Conservation (phyloP, 2,329 filamentous ascomycete species). For the Apiospora rasikravindrae region DNA sequence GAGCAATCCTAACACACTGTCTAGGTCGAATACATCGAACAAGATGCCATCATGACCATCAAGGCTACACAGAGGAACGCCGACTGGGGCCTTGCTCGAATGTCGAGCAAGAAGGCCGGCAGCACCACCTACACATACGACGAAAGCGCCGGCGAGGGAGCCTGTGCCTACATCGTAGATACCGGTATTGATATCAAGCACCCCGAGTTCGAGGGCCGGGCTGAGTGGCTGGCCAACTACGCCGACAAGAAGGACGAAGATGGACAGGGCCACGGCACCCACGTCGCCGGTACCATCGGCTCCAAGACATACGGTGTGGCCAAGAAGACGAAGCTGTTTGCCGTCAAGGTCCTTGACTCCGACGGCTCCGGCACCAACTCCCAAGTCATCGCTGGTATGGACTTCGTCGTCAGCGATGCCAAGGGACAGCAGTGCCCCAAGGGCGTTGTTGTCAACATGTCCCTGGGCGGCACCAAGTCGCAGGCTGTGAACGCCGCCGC, state of each 20-base stretch:
- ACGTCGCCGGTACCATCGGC: conserved; percentile 51
- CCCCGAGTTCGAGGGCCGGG: conserved; percentile 49
- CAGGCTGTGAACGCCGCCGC: conserved; percentile 57
- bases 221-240: conserved; percentile 40
- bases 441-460: conserved; percentile 61
- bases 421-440: conserved; percentile 43
- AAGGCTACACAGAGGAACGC: conserved; percentile 42
- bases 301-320: conserved; percentile 51
- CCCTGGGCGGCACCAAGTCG: conserved; percentile 56
- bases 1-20: conserved; percentile 14
- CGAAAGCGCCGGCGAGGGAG: conserved; percentile 44
- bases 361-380: conserved; percentile 46
- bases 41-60: conserved; percentile 39
- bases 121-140: conserved; percentile 49
- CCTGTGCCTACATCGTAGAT: conserved; percentile 60
- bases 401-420: conserved; percentile 46
- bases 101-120: conserved; percentile 47
- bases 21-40: conserved; percentile 43
- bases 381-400: conserved; percentile 50
- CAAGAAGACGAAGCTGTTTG: conserved; percentile 47
- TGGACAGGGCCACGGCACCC: conserved; percentile 52
- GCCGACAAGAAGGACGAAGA: conserved; percentile 41
- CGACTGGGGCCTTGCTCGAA: conserved; percentile 51
- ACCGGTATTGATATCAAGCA: conserved; percentile 57
- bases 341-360: conserved; percentile 52